A percentile compares a stretch with the other conserved stretches of the same genome.
Conservation (phyloP, 495 filamentous ascomycete species). For the Neurospora sp. region DNA sequence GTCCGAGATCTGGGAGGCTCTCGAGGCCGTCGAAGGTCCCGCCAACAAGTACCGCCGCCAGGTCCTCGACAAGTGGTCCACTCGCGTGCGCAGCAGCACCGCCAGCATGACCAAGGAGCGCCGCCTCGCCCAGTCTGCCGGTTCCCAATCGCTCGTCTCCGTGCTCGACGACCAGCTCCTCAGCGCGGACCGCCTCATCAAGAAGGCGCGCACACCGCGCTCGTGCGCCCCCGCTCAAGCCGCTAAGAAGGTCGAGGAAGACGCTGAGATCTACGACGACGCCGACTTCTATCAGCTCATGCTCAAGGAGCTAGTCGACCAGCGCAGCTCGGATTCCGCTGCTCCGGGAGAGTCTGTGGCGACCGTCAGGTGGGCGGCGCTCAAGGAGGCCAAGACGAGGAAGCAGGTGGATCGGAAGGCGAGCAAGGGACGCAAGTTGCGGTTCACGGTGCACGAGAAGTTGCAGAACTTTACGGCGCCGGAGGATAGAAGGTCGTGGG, state of each 20-base stretch:
- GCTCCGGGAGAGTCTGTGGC: conserved; percentile 34
- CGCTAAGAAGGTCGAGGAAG: conserved; percentile 39
- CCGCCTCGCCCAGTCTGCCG: conserved; percentile 43
- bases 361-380: conserved; percentile 48
- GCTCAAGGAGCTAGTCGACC: conserved; percentile 84
- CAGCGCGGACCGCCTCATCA: conserved; percentile 54
- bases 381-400: conserved; percentile 71
- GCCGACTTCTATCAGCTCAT: conserved; percentile 86
- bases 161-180: conserved; percentile 67
- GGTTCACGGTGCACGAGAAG: conserved; percentile 91
- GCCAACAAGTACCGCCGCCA: conserved; percentile 39
- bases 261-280: conserved; percentile 69
- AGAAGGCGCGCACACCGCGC: conserved; percentile 53
- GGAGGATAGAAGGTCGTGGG: conserved; percentile 70
- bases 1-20: conserved; percentile 60
- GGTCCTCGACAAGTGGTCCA: conserved; percentile 59
- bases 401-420: conserved; percentile 85
- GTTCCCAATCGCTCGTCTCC: conserved; percentile 52
- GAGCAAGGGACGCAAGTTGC: conserved; percentile 88
- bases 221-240: conserved; percentile 64
- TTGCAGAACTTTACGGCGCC: conserved; percentile 97
- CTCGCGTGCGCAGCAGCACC: conserved; percentile 36
- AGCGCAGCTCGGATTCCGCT: conserved; percentile 54
- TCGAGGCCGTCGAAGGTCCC: conserved; percentile 52
- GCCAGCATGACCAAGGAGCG: conserved; percentile 32